Conservation (phyloP, 495 filamentous ascomycete genomes). For the Xylaria flabelliformis region DNA sequence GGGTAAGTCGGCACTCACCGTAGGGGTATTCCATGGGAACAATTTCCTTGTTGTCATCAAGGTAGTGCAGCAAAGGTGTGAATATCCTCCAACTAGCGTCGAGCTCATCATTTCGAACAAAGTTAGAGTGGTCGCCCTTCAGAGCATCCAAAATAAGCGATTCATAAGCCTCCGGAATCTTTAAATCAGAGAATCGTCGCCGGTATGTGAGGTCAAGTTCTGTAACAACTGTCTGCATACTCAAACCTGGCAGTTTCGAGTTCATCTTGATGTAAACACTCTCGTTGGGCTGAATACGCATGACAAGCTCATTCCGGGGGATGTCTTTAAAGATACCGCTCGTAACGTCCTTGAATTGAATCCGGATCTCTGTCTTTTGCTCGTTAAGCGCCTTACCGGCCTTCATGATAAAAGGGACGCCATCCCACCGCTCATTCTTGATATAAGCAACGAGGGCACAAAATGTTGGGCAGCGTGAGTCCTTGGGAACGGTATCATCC, state of each 20-base stretch:
- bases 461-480: constrained; percentile 97
- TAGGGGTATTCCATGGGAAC: constrained; percentile 99
- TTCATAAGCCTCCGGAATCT: constrained; percentile 99
- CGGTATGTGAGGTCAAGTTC: constrained; percentile 99
- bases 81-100: constrained; percentile 99
- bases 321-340: constrained; percentile 99
- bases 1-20: constrained; percentile 66
- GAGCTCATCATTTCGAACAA: constrained; percentile 97
- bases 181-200: constrained; percentile 97
- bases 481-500: constrained; percentile 97
- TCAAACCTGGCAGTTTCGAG: constrained; percentile 96
- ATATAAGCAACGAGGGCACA: constrained; percentile 96
- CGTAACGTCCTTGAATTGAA: constrained; percentile 99
- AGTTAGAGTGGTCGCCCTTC: constrained; percentile 99
- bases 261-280: constrained; percentile 99
- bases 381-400: constrained; percentile 99
- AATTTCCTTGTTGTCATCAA: constrained; percentile 98
- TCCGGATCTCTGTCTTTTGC: constrained; percentile 99
- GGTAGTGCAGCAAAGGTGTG: constrained; percentile 94
- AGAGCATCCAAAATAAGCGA: constrained; percentile 95
- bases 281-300: constrained; percentile 99
- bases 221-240: constrained; percentile 99
- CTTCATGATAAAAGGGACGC: constrained; percentile 99
- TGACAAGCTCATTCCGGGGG: constrained; percentile 98
- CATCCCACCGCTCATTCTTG: constrained; percentile 99